Base-by-base conservation (phyloP, 495 filamentous ascomycete genomes). In the Neurospora sp. region DNA sequence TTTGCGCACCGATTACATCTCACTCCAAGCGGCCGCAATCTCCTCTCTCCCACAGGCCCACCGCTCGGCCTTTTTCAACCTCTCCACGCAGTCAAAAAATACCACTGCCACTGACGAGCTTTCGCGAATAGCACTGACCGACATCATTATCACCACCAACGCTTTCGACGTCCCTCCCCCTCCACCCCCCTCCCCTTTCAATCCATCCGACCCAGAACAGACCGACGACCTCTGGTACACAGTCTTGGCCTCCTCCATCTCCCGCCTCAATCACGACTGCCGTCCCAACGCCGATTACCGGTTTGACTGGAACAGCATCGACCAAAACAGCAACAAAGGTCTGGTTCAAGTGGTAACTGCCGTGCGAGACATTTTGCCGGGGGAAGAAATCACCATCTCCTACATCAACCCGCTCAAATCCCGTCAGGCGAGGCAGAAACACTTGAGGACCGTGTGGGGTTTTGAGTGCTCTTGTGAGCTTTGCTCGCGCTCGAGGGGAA, bases 201-300 rank as follows among this genome's bases (percentile, higher is more conserved):
- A 27, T 27, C 27, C 27, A 27, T 27, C 27, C 27, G 27, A 27
- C 27, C 27, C 27, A 27, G 27, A 27, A 27, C 27, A 27, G 27
- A 27, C 69, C 68, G 79, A 80, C 72, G 71, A 69, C 35, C 53
- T 69, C 18, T 75, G 74, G 10, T 75, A 80, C 70, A 39, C 78
- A 47, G 45, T 69, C 71, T 80, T 80, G 68, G 78, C 75, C 69
- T 75, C 76, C 27, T 70, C 81, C 31, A 81, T 84, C 70, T 80
- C 82, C 6, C 77, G 83, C 44, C 73, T 83, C 72, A 85, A 85
- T 73, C 83, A 85, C 74, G 82, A 81, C 74, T 85, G 83, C 72
- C 81, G 82, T 0, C 80, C 83, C 8, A 84, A 83, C 44, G 81
- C 80, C 12, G 82, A 82, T 45, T 84, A 85, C 79, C 79, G 77